Evolutionary conservation across 2,329 filamentous ascomycete genomes (phyloP).

Genomic region (Aspergillus udagawae): DNA sequence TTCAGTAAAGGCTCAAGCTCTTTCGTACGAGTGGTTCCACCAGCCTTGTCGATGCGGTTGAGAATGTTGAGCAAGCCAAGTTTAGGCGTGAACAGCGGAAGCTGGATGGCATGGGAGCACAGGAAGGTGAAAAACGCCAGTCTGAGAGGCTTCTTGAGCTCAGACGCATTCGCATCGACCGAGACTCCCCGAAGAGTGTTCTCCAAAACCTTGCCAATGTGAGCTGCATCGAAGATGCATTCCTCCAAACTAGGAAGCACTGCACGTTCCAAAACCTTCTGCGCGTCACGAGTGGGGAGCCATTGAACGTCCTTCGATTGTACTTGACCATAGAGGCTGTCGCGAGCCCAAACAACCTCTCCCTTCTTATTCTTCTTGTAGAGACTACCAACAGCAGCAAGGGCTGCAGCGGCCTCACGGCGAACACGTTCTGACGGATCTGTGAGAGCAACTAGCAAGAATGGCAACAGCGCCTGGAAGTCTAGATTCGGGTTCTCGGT

Average conservation of each 20-base stretch:
- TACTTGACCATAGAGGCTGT: slow-evolving; percentile 61
- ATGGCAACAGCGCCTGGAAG: slow-evolving; percentile 78
- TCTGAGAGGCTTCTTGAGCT: slow-evolving; percentile 61
- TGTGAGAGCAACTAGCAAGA: slow-evolving; percentile 67
- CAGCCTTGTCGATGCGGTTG: slow-evolving; percentile 66
- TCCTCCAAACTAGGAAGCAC: slow-evolving; percentile 79
- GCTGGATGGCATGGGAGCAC: slow-evolving; percentile 65
- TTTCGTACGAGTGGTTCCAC: slow-evolving; percentile 68
- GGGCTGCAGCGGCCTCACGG: slow-evolving; percentile 66
- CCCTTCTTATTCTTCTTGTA: slow-evolving; percentile 48
- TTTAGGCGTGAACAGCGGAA: slow-evolving; percentile 68
- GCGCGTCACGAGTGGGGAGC: slow-evolving; percentile 55
- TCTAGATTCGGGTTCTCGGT: slow-evolving; percentile 53
- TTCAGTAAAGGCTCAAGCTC: slow-evolving; percentile 71
- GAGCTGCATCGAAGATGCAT: slow-evolving; percentile 71
- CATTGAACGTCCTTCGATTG: slow-evolving; percentile 49
- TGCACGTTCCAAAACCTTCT: slow-evolving; percentile 61
- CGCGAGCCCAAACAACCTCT: slow-evolving; percentile 55
- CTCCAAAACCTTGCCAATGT: slow-evolving; percentile 63
- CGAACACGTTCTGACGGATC: slow-evolving; percentile 75
- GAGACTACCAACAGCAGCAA: slow-evolving; percentile 53
- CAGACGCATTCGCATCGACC: slow-evolving; percentile 42
- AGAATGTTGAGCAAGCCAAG: slow-evolving; percentile 66
- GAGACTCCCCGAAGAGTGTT: slow-evolving; percentile 53
- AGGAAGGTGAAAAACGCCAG: slow-evolving; percentile 67